Evolutionary conservation across 148 eudicot species (phyloP).

Genomic region (Agrostemma githago): DNA sequence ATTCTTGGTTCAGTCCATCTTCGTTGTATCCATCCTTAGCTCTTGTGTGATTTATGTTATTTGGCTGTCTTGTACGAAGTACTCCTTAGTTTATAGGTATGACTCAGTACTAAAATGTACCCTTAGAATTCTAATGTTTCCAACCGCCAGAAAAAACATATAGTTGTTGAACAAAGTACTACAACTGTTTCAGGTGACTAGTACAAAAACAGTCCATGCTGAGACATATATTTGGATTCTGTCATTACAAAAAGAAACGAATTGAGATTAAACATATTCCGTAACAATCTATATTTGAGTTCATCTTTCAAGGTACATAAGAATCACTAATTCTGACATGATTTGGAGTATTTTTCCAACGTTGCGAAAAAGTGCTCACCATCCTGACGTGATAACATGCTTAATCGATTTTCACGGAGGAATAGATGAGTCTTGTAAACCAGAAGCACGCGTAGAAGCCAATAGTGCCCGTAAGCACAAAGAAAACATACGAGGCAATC

Average conservation of each 20-base stretch:
- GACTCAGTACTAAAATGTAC: too few species aligned
- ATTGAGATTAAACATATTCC: conserved; percentile 23
- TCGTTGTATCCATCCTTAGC: too few species aligned
- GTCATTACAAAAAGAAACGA: conserved; percentile 34
- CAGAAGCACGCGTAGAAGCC: conserved; percentile 46
- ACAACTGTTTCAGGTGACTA: not conserved
- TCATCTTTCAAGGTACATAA: conserved; percentile 26
- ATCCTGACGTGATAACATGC: not conserved
- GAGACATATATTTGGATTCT: conserved; percentile 9
- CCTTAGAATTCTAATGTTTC: too few species aligned
- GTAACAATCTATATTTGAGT: conserved; percentile 26
- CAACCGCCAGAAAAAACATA: too few species aligned
- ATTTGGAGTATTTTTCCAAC: conserved; percentile 4
- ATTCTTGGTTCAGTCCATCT: too few species aligned
- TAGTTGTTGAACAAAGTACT: not conserved
- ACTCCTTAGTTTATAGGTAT: too few species aligned
- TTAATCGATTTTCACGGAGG: conserved; percentile 45
- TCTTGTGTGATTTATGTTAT: too few species aligned
- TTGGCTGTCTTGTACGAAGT: too few species aligned
- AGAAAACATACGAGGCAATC: conserved; percentile 42
- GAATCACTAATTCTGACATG: conserved; percentile 19
- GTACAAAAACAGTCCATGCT: not conserved
- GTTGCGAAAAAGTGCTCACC: conserved; percentile 17
- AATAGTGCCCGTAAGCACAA: conserved; percentile 41
- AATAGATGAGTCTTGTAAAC: conserved; percentile 49